Conservation (phyloP, 2,329 filamentous ascomycete species). For the Fusarium liriodendri region DNA sequence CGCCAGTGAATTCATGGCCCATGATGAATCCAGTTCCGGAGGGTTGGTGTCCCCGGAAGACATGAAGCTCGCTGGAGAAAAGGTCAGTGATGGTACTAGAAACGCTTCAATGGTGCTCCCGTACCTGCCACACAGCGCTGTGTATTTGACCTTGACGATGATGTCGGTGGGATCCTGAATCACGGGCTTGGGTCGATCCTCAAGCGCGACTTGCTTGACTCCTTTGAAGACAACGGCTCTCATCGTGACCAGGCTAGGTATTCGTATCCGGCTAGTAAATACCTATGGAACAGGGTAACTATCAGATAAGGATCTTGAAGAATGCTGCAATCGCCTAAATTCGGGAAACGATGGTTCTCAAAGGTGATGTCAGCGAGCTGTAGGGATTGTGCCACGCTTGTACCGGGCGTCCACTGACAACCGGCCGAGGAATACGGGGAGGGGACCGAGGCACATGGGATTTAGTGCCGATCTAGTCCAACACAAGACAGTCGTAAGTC, state of each 20-base stretch:
- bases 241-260: neutral
- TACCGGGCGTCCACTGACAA: neutral
- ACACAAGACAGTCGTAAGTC: neutral
- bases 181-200: slow-evolving; percentile 12
- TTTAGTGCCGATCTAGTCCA: neutral
- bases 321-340: neutral
- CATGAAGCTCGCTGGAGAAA: slow-evolving; percentile 72
- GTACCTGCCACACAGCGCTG: slow-evolving; percentile 30
- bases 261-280: neutral
- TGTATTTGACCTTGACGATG: slow-evolving; percentile 23
- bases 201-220: neutral
- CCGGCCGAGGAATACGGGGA: neutral
- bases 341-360: neutral
- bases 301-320: neutral
- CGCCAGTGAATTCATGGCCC: slow-evolving; percentile 88
- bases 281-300: neutral
- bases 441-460: neutral
- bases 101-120: neutral
- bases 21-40: slow-evolving; percentile 69
- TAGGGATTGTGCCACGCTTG: neutral
- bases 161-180: slow-evolving; percentile 10
- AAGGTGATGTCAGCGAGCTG: neutral
- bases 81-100: neutral
- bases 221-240: slow-evolving; percentile 30
- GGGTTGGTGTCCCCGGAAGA: slow-evolving; percentile 84